These are phyloP conservation scores for Begonia masoniana DNA, from an alignment of 306 rosid species.

Conservation along the genomic window DNA sequence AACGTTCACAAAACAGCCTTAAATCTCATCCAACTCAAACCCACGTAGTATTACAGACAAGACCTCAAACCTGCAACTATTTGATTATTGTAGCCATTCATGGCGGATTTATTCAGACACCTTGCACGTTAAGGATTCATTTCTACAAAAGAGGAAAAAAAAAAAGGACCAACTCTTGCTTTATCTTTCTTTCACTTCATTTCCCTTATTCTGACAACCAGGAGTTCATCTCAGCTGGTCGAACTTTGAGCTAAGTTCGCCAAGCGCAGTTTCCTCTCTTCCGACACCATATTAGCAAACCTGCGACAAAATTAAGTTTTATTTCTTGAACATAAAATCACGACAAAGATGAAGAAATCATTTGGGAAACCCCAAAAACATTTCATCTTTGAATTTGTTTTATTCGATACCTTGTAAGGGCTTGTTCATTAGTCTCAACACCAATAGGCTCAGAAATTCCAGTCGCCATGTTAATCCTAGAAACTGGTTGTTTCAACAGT, in stretches of 20 bases:
- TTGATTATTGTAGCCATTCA: too few species aligned
- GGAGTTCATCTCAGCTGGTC: too few species aligned
- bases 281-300: slow-evolving; percentile 14
- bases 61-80: too few species aligned
- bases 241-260: too few species aligned
- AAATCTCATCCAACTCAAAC: too few species aligned
- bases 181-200: too few species aligned
- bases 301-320: slow-evolving; percentile 3
- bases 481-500: slow-evolving; percentile 12
- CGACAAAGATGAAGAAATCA: neutral
- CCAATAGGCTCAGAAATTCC: slow-evolving; percentile 5
- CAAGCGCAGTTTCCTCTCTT: slow-evolving; percentile 10
- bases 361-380: neutral
- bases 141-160: neutral
- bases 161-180: too few species aligned
- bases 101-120: too few species aligned
- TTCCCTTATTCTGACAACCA: too few species aligned
- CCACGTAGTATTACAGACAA: too few species aligned
- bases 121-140: neutral
- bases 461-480: slow-evolving; percentile 13
- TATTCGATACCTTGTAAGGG: slow-evolving; percentile 10
- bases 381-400: neutral
- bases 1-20: too few species aligned
- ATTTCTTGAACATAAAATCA: too few species aligned
- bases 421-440: slow-evolving; percentile 12